These are phyloP conservation scores for Barnettozyma vustinii DNA, from an alignment of 805 yeast species.

Conservation along the genomic window DNA sequence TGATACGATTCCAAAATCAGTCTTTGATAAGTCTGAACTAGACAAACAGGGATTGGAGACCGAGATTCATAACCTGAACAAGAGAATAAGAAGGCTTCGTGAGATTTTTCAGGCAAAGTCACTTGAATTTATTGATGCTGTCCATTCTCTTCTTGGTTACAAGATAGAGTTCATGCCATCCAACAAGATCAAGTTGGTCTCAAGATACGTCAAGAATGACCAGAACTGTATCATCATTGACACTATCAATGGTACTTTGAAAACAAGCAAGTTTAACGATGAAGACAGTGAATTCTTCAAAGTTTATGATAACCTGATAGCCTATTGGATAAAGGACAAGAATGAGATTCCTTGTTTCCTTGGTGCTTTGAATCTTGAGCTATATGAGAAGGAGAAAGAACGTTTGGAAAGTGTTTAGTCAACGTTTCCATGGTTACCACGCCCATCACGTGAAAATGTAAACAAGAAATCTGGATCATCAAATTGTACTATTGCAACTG, in stretches of 20 bases:
- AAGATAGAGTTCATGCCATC: slow-evolving; percentile 60
- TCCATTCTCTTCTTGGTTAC: slow-evolving; percentile 67
- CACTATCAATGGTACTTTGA: slow-evolving; percentile 46
- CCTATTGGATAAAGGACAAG: slow-evolving; percentile 63
- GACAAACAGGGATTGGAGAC: slow-evolving; percentile 46
- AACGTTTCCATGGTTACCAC: not conserved
- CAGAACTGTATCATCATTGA: slow-evolving; percentile 53
- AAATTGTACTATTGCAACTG: not conserved
- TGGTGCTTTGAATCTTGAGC: slow-evolving; percentile 64
- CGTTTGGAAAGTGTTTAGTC: no score
- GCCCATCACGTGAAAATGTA: not conserved
- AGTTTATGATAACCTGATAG: slow-evolving; percentile 46
- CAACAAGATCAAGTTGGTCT: slow-evolving; percentile 48
- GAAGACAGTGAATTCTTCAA: slow-evolving; percentile 24
- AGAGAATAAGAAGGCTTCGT: slow-evolving; percentile 45
- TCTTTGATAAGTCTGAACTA: slow-evolving; percentile 54
- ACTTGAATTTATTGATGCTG: slow-evolving; percentile 62
- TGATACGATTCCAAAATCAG: slow-evolving; percentile 49
- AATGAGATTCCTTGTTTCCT: slow-evolving; percentile 73
- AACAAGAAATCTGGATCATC: not conserved
- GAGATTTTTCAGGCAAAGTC: slow-evolving; percentile 62
- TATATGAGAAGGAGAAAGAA: slow-evolving; percentile 40
- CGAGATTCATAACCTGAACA: slow-evolving; percentile 44
- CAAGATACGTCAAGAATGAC: slow-evolving; percentile 37
- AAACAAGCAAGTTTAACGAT: slow-evolving; percentile 39